Conservation (phyloP, 768 basidiomycete species). For the Termitomyces sp. region DNA sequence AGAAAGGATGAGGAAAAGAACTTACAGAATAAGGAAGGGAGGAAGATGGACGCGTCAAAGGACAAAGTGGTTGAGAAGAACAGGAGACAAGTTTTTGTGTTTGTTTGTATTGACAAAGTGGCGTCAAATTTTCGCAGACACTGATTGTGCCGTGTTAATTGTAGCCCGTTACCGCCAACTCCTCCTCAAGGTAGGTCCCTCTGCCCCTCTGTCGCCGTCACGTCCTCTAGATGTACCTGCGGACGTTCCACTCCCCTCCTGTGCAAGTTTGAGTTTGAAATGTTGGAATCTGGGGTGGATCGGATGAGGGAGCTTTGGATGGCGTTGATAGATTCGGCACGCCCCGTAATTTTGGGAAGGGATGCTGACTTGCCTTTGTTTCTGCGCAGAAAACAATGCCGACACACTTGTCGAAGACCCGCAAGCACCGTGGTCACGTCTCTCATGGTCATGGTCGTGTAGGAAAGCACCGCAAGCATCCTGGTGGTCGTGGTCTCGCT, state of each 20-base stretch:
- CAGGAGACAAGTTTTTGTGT: conserved; percentile 12
- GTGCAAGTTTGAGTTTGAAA: conserved; percentile 15
- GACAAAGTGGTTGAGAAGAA: not conserved
- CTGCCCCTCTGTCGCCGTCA: conserved; percentile 12
- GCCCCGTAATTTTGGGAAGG: conserved; percentile 15
- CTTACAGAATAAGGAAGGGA: conserved; percentile 18
- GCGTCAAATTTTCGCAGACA: conserved; percentile 18
- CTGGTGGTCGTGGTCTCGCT: conserved; percentile 99
- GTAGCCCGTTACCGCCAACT: conserved; percentile 35
- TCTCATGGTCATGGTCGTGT: conserved; percentile 99
- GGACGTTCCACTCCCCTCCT: conserved; percentile 2
- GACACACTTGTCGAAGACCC: conserved; percentile 92
- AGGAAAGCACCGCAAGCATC: conserved; percentile 99
- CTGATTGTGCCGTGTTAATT: conserved; percentile 17
- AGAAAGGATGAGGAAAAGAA: conserved; percentile 5
- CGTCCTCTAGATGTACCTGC: not conserved
- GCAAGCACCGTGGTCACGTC: conserved; percentile 99
- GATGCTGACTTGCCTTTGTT: conserved; percentile 12
- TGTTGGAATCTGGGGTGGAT: conserved; percentile 33
- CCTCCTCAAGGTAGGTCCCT: conserved; percentile 65
- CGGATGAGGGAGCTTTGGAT: conserved; percentile 40
- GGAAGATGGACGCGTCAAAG: not conserved
- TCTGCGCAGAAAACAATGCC: conserved; percentile 64
- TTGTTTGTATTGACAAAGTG: conserved; percentile 25
- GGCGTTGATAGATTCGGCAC: conserved; percentile 23